Conservation (phyloP, 2,329 filamentous ascomycete genomes). For the Penicillium paneum region DNA sequence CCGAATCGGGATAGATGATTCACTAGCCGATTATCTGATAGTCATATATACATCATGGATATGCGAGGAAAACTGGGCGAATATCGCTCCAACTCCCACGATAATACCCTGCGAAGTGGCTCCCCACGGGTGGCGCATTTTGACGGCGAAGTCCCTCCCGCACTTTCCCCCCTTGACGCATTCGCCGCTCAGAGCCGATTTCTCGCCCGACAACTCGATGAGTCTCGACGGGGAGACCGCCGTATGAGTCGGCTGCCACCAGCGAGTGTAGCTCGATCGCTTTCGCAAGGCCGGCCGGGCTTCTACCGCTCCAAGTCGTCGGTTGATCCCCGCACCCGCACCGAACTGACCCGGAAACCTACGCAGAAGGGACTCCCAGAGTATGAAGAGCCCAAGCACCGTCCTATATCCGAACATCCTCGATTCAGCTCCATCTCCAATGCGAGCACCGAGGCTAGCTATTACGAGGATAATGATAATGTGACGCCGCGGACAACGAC, state of each 20-base stretch:
- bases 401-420: conserved; percentile 72
- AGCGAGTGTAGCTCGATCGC: conserved; percentile 74
- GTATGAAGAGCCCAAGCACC: conserved; percentile 46
- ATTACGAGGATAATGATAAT: conserved; percentile 38
- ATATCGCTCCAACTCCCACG: conserved; percentile 56
- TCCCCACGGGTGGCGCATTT: conserved; percentile 71
- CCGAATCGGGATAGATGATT: conserved; percentile 12
- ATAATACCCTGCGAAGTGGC: conserved; percentile 54
- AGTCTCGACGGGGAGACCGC: conserved; percentile 68
- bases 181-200: conserved; percentile 89
- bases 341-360: conserved; percentile 35
- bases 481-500: conserved; percentile 25
- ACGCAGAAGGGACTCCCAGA: conserved; percentile 39
- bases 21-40: background rate
- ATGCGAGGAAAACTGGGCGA: conserved; percentile 59
- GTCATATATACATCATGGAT: conserved; percentile 43
- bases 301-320: conserved; percentile 75
- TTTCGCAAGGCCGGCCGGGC: conserved; percentile 72
- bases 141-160: conserved; percentile 74
- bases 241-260: conserved; percentile 84
- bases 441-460: conserved; percentile 27
- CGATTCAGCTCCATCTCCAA: conserved; percentile 62
- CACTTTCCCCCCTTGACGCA: conserved; percentile 89
- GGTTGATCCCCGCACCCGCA: conserved; percentile 46
- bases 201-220: conserved; percentile 81